Evolutionary conservation across 2,329 filamentous ascomycete species (phyloP), one percentile per base, ranked within the genome.

Genomic region (Hyphodiscus sp.): DNA sequence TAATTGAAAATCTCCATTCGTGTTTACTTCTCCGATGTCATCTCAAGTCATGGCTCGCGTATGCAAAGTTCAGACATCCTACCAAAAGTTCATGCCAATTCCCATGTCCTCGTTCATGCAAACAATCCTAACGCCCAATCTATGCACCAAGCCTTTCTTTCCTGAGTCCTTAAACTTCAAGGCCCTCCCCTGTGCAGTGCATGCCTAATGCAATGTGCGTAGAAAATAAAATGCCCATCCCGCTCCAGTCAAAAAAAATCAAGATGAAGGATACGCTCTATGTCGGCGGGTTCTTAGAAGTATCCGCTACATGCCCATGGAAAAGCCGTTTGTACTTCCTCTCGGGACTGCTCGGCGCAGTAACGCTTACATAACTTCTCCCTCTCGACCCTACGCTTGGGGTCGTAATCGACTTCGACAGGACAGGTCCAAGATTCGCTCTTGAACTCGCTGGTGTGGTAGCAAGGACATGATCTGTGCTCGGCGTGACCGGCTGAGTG

Each of bases 391-490:
- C 16, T 15, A 33, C n/a, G 41, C 30, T 38, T 44, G 11, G 49
- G 15, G 45, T 47, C 26, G 18, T 18, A 19, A 26, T 43, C 8
- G 26, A 46, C 41, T 45, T 56, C 16, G 44, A 41, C 7, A 54
- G 19, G 0, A 19, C 23, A 19, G 58, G 43, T 1, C 51, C 44
- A 6, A 56, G 50, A 45, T 55, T 58, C 4, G 53, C 29, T 47
- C 54, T 51, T 13, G 33, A 15, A 3, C 45, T 41, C 0, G 58
- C 54, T 15, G 64, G 64, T 20, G 59, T 61, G 2, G 65, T 67
- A 11, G 65, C 65, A 9, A 67, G 58, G 30, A 67, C 53, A 13
- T 58, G 60, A 49, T 67, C 65, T 4, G 62, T 59, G 15, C 50
- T 51, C 8, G 59, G 44, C 18, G 65, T 66, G 15, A 66, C 52